Base-by-base conservation (phyloP, 306 rosid species). In the Astragalus glycyphyllos region DNA sequence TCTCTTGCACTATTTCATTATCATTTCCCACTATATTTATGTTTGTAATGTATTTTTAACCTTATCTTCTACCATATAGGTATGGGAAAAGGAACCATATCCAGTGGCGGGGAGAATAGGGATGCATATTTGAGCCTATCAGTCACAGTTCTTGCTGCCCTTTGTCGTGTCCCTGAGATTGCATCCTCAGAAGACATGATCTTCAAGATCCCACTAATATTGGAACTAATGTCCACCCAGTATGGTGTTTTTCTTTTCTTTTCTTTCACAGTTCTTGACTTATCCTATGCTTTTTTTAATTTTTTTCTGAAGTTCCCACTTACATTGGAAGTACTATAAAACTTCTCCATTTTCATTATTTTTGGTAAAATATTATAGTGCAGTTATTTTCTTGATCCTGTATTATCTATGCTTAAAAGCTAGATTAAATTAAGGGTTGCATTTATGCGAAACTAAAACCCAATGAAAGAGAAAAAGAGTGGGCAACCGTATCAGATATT, bases 81-180 rank as follows among this genome's bases (percentile, higher is more conserved):
- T 35, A 83, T 84, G 77, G 91, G 92, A 65, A 88, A 64, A 68
- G 90, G 90, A 67, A 51, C 78, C 55, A 15, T 71, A 26, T 40
- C 72, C 44, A 72, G 78, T 16, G 71, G 78, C 31, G 82, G 82
- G 6, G 75, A 62, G 0, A 78, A 79, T 26, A 89, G 84, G 9
- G 92, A 87, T 51, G 96, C 88, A 5, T 94, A 94, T 85, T 80
- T 94, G 79, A 86, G 79, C 77, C 74, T 94, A 6, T 86, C 96
- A 1, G 78, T 89, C 58, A 87, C 91, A 4, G 90, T 94, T 82
- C 92, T 94, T 46, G 91, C 96, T 32, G 78, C 91, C 31, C 84
- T 90, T 47, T 90, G 92, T 54, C 98, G 88, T 17, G 95, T 86
- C 77, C 92, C 90, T 3, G 95, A 89, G 53, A 85, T 90, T 71